phyloP scores from a whole-genome alignment of 352 stramenopile genomes.

The Globisporangium okanoganense region DNA sequence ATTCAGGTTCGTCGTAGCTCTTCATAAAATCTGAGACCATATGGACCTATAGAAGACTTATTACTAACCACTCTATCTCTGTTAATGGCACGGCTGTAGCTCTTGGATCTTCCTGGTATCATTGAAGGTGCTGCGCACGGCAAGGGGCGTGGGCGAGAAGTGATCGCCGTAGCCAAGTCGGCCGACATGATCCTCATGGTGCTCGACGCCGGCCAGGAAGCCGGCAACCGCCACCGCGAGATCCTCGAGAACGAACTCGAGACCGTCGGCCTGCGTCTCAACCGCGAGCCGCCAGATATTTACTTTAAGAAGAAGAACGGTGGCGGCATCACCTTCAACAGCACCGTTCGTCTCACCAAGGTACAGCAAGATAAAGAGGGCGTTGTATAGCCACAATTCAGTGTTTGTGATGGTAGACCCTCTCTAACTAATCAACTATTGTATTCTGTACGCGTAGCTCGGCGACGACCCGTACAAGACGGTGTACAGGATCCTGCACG shows the following conservation, averaged over 20 bases:
- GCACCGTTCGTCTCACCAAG: slow-evolving; percentile 94
- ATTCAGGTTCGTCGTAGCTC: slow-evolving; percentile 79
- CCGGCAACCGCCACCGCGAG: slow-evolving; percentile 94
- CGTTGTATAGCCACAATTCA: too few relatives aligned
- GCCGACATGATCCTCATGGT: slow-evolving; percentile 99
- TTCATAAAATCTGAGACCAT: not conserved
- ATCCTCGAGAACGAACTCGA: slow-evolving; percentile 99
- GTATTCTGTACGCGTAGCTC: slow-evolving; percentile 30
- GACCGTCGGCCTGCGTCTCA: slow-evolving; percentile 97
- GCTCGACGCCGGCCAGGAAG: slow-evolving; percentile 97
- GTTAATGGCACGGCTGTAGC: slow-evolving; percentile 23
- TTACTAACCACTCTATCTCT: not conserved
- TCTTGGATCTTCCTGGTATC: slow-evolving; percentile 99
- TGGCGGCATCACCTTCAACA: slow-evolving; percentile 95
- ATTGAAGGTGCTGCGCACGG: slow-evolving; percentile 99
- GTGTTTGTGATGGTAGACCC: too few relatives aligned
- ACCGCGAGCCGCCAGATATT: slow-evolving; percentile 96
- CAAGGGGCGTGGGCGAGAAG: slow-evolving; percentile 96
- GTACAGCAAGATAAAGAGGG: slow-evolving; percentile 22
- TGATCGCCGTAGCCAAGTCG: slow-evolving; percentile 98
- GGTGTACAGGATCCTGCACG: slow-evolving; percentile 89
- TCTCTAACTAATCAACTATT: not conserved
- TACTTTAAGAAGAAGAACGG: slow-evolving; percentile 94
- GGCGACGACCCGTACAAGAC: slow-evolving; percentile 86
- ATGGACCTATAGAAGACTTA: not conserved